Evolutionary conservation across 352 stramenopile species (phyloP).

Genomic region (Globisporangium barbulae): DNA sequence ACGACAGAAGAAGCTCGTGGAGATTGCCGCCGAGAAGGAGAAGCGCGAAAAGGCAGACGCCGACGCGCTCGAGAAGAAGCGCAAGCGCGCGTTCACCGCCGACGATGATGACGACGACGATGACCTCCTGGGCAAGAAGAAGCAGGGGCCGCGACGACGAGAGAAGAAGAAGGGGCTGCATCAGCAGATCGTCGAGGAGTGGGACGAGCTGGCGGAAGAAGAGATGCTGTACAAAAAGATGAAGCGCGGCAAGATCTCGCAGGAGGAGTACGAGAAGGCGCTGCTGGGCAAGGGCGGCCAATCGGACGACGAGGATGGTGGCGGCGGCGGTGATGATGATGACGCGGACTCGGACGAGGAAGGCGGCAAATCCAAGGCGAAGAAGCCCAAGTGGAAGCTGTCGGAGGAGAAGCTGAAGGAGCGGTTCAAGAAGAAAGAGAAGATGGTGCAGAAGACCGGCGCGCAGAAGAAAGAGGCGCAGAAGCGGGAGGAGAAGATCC

Average conservation of each 20-base stretch:
- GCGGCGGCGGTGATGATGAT: conserved; percentile 21
- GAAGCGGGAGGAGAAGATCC: conserved; percentile 82
- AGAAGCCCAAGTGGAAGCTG: conserved; percentile 62
- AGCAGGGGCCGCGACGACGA: conserved; percentile 66
- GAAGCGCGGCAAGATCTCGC: conserved; percentile 96
- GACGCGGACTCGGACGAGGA: conserved; percentile 23
- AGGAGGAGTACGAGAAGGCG: conserved; percentile 90
- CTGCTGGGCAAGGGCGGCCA: conserved; percentile 49
- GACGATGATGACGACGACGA: conserved; percentile 51
- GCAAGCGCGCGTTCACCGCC: conserved; percentile 52
- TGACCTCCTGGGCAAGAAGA: conserved; percentile 46
- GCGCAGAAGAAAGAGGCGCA: conserved; percentile 68
- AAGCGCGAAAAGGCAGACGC: conserved; percentile 51
- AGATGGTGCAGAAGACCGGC: conserved; percentile 62
- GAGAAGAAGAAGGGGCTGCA: conserved; percentile 97
- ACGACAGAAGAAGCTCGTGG: conserved; percentile 93
- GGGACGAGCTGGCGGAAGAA: conserved; percentile 98
- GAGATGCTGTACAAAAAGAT: conserved; percentile 96
- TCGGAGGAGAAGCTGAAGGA: conserved; percentile 72
- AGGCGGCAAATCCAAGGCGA: conserved; percentile 21
- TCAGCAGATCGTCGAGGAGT: conserved; percentile 98
- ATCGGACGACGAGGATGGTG: conserved; percentile 35
- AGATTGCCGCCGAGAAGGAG: conserved; percentile 70
- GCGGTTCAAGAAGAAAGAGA: conserved; percentile 84
- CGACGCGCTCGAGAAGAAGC: conserved; percentile 49